A percentile compares a stretch with the other conserved stretches of the same genome.
phyloP scores from a whole-genome alignment of 2,329 filamentous ascomycete species.

The Pezicula neosporulosa region DNA sequence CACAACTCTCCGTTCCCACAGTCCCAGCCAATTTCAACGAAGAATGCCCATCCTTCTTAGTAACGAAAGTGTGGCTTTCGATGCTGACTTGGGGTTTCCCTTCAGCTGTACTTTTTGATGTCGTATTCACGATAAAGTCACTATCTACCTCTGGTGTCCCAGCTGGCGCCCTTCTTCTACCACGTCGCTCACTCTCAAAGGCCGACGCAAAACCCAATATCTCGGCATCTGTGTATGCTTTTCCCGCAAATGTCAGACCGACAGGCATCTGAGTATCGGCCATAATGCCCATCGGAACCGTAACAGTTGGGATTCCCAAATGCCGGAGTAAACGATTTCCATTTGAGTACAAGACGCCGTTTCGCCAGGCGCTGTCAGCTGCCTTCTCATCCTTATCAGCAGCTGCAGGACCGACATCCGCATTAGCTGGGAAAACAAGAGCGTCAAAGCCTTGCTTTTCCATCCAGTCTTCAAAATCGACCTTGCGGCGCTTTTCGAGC shows the following conservation, averaged over 20 bases:
- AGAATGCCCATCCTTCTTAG: background rate
- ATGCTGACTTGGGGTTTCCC: background rate
- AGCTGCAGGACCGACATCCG: constrained; percentile 45
- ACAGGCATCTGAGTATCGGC: constrained; percentile 44
- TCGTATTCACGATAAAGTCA: background rate
- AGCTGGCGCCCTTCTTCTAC: constrained; percentile 1
- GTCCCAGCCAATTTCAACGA: background rate
- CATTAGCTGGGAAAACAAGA: constrained; percentile 46
- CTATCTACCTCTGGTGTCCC: constrained; percentile 4
- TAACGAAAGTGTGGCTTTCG: background rate
- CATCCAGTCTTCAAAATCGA: constrained; percentile 46
- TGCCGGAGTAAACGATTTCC: constrained; percentile 51
- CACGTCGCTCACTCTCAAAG: constrained; percentile 12
- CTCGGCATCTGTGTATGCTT: constrained; percentile 40
- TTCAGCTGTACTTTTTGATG: background rate
- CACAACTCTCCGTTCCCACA: background rate
- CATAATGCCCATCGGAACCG: constrained; percentile 32
- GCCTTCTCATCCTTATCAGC: constrained; percentile 34
- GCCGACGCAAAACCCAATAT: constrained; percentile 23
- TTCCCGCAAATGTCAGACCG: constrained; percentile 47
- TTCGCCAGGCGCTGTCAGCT: constrained; percentile 37
- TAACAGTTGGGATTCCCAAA: constrained; percentile 50
- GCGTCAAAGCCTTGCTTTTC: constrained; percentile 36
- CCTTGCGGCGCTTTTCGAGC: constrained; percentile 46
- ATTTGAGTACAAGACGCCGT: constrained; percentile 51